Evolutionary conservation across 2,329 filamentous ascomycete genomes (phyloP).

Genomic region (Bertia moriformis): DNA sequence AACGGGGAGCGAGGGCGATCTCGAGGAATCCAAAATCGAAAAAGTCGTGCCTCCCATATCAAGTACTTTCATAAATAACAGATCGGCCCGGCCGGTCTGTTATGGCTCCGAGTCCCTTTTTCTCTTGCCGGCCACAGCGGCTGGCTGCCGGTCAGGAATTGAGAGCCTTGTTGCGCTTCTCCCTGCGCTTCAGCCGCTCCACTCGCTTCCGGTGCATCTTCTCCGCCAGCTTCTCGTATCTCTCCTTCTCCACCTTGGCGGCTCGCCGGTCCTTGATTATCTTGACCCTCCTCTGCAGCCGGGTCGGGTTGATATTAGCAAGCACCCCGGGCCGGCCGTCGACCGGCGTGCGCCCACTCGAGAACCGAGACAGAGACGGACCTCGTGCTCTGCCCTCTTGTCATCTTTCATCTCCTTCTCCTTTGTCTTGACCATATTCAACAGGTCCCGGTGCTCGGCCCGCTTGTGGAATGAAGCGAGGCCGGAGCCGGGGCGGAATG

Average conservation of each 20-base stretch:
- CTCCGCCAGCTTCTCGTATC: slow-evolving; percentile 85
- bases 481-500: slow-evolving; percentile 71
- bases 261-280: slow-evolving; percentile 72
- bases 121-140: too few species aligned
- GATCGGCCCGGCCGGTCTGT: not conserved
- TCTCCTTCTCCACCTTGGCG: slow-evolving; percentile 81
- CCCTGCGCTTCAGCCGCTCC: slow-evolving; percentile 81
- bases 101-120: too few species aligned
- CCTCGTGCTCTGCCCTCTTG: slow-evolving; percentile 78
- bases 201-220: slow-evolving; percentile 97
- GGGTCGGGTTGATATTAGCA: too few species aligned
- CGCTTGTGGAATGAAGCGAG: slow-evolving; percentile 69
- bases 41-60: too few species aligned
- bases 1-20: too few species aligned
- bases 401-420: slow-evolving; percentile 94
- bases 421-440: slow-evolving; percentile 71
- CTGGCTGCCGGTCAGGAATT: slow-evolving; percentile 55
- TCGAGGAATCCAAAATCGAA: too few species aligned
- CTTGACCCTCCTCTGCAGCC: slow-evolving; percentile 54
- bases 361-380: too few species aligned
- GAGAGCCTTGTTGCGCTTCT: slow-evolving; percentile 84
- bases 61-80: too few species aligned
- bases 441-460: slow-evolving; percentile 51
- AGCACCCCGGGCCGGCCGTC: slow-evolving; percentile 1
- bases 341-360: not conserved